These are phyloP conservation scores for Leccinum pachyderme DNA, from an alignment of 1,284 basidiomycete genomes.

Conservation along the genomic window DNA sequence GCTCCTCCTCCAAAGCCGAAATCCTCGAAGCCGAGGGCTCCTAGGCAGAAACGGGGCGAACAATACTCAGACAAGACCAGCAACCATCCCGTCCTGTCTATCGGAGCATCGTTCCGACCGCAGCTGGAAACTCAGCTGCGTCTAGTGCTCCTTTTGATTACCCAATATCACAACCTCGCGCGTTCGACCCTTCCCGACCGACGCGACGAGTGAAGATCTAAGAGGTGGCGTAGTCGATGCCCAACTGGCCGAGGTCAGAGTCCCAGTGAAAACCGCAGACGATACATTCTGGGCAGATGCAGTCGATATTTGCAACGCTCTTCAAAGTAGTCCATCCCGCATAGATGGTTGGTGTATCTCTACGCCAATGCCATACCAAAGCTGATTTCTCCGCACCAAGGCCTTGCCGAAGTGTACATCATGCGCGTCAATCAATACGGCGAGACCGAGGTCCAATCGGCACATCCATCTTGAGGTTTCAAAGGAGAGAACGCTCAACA, in stretches of 20 bases:
- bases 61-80: constrained; percentile 26
- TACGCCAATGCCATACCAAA: not conserved
- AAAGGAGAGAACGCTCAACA: constrained; percentile 44
- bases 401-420: constrained; percentile 66
- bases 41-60: constrained; percentile 23
- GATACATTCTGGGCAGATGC: constrained; percentile 66
- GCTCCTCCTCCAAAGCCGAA: constrained; percentile 36
- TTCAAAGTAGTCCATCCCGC: constrained; percentile 61
- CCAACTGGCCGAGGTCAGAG: constrained; percentile 62
- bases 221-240: constrained; percentile 50
- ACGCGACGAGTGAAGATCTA: constrained; percentile 55
- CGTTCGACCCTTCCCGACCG: constrained; percentile 7
- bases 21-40: constrained; percentile 25
- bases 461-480: constrained; percentile 44
- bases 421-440: constrained; percentile 57
- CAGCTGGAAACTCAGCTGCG: constrained; percentile 6
- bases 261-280: constrained; percentile 49
- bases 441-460: constrained; percentile 41
- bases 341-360: constrained; percentile 55
- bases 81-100: constrained; percentile 25
- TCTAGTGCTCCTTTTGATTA: constrained; percentile 2
- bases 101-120: constrained; percentile 22
- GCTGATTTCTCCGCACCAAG: constrained; percentile 35
- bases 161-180: constrained; percentile 1
- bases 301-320: constrained; percentile 51